Evolutionary conservation across 352 stramenopile species (phyloP), one percentile per base, ranked within the genome.

Genomic region (Elongisporangium anandrum): DNA sequence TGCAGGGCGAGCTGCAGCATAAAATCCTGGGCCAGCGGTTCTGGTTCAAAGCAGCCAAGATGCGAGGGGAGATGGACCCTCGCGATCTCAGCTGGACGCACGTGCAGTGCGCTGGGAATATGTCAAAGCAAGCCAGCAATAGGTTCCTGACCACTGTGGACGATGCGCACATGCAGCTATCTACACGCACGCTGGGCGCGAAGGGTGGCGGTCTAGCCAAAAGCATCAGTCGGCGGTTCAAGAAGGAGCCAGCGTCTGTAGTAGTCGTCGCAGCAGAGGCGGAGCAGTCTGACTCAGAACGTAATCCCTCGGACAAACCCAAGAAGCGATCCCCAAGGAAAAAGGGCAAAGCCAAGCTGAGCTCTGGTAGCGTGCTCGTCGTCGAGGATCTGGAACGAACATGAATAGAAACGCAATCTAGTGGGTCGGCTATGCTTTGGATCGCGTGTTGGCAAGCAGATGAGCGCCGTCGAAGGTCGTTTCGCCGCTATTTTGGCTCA

Each of bases 1-100:
- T 88, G 29, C 81, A 88, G 58, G 79, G 77, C 48, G 78, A 90
- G 52, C 81, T 90, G 39, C 72, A 87, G 50, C 59, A 75, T 16
- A 77, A 79, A 34, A 61, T 90, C 5, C 67, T 87, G 16, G 81
- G 78, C n/a, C 67, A 81, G 56, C 57, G 66, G 4, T 88, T 87
- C 56, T 90, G 78, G 81, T 65, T 65, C 9, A 68, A 72, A 10
- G 78, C 79, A 0, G 68, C 78, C 10, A 73, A 72, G 38, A 80
- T 75, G 24, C 74, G 78, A 15, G 65, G 60, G 12, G 70, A 53
- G 0, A 26, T 82, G 6, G 63, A 81, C 26, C 61, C 75, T 2
- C 17, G 56, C 29, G 65, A 69, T 8, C 38, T 85, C 34, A 75
- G 76, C 55, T 81, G 73, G 69, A 64, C 66, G 21, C 66, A 71